Evolutionary conservation across 371 early-diverging fungal genomes (phyloP).

Genomic region (Mortierella sp.): DNA sequence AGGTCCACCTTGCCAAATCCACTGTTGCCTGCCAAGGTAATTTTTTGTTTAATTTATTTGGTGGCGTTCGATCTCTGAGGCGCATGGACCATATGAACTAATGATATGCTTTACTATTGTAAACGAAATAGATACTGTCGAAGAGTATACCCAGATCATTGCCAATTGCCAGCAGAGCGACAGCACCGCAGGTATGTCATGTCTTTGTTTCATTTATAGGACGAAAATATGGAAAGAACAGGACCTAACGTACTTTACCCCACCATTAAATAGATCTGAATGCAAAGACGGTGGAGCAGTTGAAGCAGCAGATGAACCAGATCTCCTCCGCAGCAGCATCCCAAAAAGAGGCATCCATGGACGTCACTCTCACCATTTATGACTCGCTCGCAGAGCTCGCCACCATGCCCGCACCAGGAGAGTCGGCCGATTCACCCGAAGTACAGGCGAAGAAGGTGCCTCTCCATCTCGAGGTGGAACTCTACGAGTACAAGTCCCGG

Average conservation of each 20-base stretch:
- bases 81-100: neutral
- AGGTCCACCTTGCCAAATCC: conserved; percentile 22
- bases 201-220: too few species aligned
- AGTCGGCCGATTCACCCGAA: conserved; percentile 5
- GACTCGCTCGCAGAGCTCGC: conserved; percentile 41
- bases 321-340: conserved; percentile 22
- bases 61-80: too few species aligned
- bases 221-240: neutral
- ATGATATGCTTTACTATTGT: neutral
- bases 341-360: conserved; percentile 42
- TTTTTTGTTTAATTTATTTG: neutral
- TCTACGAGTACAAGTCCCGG: conserved; percentile 46
- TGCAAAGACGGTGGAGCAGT: conserved; percentile 26
- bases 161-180: conserved; percentile 19
- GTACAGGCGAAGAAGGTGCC: conserved; percentile 31
- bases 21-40: conserved; percentile 38
- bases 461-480: conserved; percentile 49
- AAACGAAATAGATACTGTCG: conserved; percentile 17
- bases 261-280: conserved; percentile 16
- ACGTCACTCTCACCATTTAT: conserved; percentile 51
- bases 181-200: conserved; percentile 23
- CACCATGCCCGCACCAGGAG: conserved; percentile 26
- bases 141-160: conserved; percentile 23
- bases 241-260: neutral
- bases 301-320: conserved; percentile 36